Evolutionary conservation across 2,329 filamentous ascomycete species (phyloP).

Genomic region (Xylariales sp.): DNA sequence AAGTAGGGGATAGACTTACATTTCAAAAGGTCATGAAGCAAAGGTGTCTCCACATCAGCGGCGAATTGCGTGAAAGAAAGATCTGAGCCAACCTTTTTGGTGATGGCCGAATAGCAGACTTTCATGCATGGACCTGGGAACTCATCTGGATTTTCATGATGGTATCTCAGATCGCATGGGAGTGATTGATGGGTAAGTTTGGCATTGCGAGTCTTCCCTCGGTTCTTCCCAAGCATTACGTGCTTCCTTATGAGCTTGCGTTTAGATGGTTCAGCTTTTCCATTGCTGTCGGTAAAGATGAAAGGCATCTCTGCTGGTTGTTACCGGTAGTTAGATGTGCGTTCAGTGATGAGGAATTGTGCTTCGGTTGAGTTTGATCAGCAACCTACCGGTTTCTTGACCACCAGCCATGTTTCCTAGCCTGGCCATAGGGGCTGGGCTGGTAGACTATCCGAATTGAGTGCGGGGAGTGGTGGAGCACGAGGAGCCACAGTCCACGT

Average conservation of each 20-base stretch:
- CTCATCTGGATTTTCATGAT: not conserved
- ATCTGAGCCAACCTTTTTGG: conserved; percentile 12
- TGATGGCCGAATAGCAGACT: conserved; percentile 6
- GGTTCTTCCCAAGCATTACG: conserved; percentile 39
- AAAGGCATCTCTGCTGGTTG: conserved; percentile 20
- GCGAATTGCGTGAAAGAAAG: conserved; percentile 20
- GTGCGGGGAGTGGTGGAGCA: no score
- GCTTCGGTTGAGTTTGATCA: no score
- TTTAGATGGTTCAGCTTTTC: conserved; percentile 22
- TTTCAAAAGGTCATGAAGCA: conserved; percentile 19
- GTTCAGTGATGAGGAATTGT: no score
- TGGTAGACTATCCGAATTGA: no score
- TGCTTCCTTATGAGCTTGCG: conserved; percentile 33
- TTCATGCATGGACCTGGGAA: not conserved
- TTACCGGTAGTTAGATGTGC: no score
- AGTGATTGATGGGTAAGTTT: no score
- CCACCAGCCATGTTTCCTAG: no score
- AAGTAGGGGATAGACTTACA: conserved; percentile 17
- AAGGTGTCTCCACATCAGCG: conserved; percentile 19
- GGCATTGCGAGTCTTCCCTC: not conserved
- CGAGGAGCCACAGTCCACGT: no score
- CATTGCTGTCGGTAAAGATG: conserved; percentile 21
- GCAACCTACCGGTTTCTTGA: no score
- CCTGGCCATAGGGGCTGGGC: no score
- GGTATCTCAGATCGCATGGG: not conserved